Conservation (phyloP, 2,329 filamentous ascomycete genomes). For the Ophiostoma ulmi region DNA sequence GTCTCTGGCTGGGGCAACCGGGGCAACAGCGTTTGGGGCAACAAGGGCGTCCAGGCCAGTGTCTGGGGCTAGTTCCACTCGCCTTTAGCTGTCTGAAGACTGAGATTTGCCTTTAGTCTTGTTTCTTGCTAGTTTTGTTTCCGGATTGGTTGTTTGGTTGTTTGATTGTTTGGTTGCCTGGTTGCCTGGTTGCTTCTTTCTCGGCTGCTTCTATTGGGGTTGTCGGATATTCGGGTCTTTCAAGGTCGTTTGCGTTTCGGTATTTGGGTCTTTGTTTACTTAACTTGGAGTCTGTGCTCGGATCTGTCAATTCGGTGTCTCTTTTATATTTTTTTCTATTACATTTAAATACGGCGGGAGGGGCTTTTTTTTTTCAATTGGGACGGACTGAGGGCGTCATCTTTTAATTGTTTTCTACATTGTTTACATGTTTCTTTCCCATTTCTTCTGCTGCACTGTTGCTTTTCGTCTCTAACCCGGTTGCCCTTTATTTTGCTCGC, state of each 20-base stretch:
- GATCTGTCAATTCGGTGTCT: slow-evolving; percentile 12
- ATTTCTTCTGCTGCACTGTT: background rate
- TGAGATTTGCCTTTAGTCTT: background rate
- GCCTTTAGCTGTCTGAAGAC: background rate
- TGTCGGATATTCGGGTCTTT: background rate
- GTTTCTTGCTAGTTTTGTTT: background rate
- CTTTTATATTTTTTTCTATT: background rate
- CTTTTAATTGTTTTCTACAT: background rate
- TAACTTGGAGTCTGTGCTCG: slow-evolving; percentile 11
- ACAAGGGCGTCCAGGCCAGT: slow-evolving; percentile 80
- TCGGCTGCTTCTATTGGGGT: background rate
- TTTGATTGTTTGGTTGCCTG: background rate
- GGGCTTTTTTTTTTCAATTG: background rate
- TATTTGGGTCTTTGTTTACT: slow-evolving; percentile 7
- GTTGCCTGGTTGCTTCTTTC: background rate
- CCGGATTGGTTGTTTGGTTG: background rate
- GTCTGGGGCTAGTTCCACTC: slow-evolving; percentile 72
- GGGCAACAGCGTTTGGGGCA: slow-evolving; percentile 72
- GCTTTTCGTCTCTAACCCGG: background rate
- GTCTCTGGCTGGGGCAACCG: slow-evolving; percentile 69
- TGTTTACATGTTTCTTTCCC: background rate
- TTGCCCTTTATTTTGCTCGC: background rate
- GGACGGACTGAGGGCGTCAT: slow-evolving; percentile 8
- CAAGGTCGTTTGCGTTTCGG: background rate
- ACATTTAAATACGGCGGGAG: slow-evolving; percentile 4